Base-by-base conservation (phyloP, 495 filamentous ascomycete species). In the Aspergillus cristatus region DNA sequence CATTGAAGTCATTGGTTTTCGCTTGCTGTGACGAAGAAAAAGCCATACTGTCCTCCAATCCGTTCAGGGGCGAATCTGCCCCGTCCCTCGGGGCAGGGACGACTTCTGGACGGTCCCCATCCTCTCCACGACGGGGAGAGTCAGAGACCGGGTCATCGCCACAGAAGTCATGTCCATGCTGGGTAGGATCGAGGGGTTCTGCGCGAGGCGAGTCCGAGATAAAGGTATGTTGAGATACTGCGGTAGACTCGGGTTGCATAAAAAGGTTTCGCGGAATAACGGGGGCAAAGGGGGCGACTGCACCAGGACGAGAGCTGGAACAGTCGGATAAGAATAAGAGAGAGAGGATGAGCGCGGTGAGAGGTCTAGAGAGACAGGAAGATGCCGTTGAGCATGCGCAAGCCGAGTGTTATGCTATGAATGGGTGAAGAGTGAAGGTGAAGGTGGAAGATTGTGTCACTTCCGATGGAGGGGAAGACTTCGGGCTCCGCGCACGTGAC, bases 221-320 rank as follows among this genome's bases (percentile, higher is more conserved):
- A 48, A 57, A 54, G 45, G 60, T 64, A 51, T 67, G 71, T 67
- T 72, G 72, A 54, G 70, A 70, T 68, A 68, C 68, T 59, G 77
- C 71, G 58, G 70, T 63, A 51, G 72, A 71, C 77, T 82, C 81
- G 76, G 81, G 65, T 79, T 90, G 87, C 88, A 95, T 95, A 93
- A 79, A 95, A 81, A 67, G 65, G 56, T 58, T 60, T 62, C 63
- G 44, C 46, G 42, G 52, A 56, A 60, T 50, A 62, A 47, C 38
- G 49, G 53, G 47, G 34, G 41, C 25, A 45, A 38, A 32, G 41
- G 46, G 50, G 58, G 59, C 60, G 82, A 86, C 85, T 82, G 85
- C 86, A 76, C 84, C 67, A 71, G 66, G 32, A 37, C 41, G 29
- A 34, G 34, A 32, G 35, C 66, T 63, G 63, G 62, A 40, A 58